Evolutionary conservation across 2,329 filamentous ascomycete genomes (phyloP).

Genomic region (Colletotrichum plurivorum): DNA sequence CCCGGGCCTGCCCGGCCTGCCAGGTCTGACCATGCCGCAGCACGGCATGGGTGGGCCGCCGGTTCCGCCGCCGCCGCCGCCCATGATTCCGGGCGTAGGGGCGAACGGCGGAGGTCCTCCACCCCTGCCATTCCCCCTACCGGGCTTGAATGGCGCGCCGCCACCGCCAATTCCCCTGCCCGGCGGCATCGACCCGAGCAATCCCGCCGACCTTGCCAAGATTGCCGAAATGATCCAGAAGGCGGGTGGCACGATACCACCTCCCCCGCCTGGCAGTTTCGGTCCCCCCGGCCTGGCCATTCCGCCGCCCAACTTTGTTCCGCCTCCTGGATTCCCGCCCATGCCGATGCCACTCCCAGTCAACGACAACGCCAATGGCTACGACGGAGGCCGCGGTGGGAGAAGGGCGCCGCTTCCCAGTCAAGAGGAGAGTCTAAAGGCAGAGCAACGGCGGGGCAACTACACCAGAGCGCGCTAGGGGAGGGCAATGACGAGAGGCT

Average conservation of each 20-base stretch:
- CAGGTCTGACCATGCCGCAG: conserved; percentile 57
- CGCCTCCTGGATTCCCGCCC: conserved; percentile 60
- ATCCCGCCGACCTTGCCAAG: conserved; percentile 73
- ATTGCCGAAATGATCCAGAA: conserved; percentile 77
- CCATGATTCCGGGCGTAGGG: conserved; percentile 66
- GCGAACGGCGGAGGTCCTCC: conserved; percentile 56
- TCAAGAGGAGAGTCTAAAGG: conserved; percentile 84
- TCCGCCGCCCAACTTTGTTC: conserved; percentile 59
- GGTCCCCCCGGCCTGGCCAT: conserved; percentile 62
- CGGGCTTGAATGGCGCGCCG: conserved; percentile 61
- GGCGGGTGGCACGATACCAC: conserved; percentile 73
- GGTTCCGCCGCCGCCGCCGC: conserved; percentile 53
- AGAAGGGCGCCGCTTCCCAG: conserved; percentile 82
- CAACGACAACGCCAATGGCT: conserved; percentile 47
- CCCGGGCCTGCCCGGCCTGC: conserved; percentile 72
- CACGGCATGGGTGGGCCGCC: conserved; percentile 48
- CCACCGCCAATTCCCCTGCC: conserved; percentile 59
- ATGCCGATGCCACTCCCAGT: conserved; percentile 49
- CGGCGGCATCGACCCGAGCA: conserved; percentile 71
- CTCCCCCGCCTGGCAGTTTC: conserved; percentile 52
- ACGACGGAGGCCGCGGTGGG: conserved; percentile 48
- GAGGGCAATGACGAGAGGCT: conserved; percentile 1
- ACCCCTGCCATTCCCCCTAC: conserved; percentile 69
- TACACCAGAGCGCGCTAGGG: conserved; percentile 63
- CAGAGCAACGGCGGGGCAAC: conserved; percentile 79